Conservation (phyloP, 495 filamentous ascomycete genomes). For the Rhypophila decipiens region DNA sequence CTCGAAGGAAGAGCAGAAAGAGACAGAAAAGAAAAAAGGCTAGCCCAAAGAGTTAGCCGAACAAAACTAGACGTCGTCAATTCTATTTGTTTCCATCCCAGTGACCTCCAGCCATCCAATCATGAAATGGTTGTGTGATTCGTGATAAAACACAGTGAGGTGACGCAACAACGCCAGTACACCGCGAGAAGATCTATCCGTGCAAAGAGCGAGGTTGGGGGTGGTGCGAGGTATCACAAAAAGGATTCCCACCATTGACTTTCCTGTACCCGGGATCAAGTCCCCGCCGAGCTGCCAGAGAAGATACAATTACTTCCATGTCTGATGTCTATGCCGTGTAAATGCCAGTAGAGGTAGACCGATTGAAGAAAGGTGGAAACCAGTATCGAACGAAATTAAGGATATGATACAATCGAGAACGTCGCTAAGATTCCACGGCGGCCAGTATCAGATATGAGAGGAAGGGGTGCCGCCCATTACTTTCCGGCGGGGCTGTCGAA, state of each 20-base stretch:
- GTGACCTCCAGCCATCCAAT: background rate
- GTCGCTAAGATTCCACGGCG: conserved; percentile 4
- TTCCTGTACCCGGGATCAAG: background rate
- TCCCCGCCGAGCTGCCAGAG: no score
- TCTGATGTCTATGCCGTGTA: conserved; percentile 7
- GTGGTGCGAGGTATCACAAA: background rate
- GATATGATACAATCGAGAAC: conserved; percentile 19
- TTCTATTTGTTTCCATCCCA: background rate
- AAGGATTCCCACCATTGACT: background rate
- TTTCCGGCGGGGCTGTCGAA: no score
- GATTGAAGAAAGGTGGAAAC: conserved; percentile 4
- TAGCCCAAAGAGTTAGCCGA: background rate
- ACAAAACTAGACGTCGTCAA: background rate
- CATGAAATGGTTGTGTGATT: background rate
- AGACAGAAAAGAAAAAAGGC: background rate
- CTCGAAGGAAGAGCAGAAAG: background rate
- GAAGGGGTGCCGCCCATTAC: no score
- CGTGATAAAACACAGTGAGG: background rate
- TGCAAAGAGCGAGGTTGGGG: background rate
- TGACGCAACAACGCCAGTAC: background rate
- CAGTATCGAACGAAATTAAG: conserved; percentile 6
- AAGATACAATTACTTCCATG: background rate
- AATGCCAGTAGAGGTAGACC: no score
- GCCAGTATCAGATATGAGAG: conserved; percentile 3
- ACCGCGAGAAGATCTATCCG: background rate